A percentile compares a stretch with the other conserved stretches of the same genome.
Evolutionary conservation across 768 basidiomycete species (phyloP).

Genomic region (Collybia sordida): DNA sequence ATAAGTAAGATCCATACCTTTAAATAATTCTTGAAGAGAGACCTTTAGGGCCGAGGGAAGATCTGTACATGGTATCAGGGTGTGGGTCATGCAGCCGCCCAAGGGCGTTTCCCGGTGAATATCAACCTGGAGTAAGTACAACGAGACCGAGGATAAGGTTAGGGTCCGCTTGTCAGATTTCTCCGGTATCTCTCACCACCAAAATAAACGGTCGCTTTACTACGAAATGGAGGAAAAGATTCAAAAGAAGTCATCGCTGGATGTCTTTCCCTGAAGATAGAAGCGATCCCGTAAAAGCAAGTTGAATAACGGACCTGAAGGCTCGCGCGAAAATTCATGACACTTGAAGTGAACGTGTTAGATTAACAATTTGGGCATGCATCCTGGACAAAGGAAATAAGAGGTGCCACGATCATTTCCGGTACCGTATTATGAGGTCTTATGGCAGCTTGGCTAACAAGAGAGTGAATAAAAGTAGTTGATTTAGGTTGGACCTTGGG

Average conservation of each 20-base stretch:
- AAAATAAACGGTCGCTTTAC: conserved; percentile 12
- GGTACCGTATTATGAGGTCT: conserved; percentile 10
- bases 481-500: conserved; percentile 5
- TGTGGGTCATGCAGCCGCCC: neutral
- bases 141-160: conserved; percentile 8
- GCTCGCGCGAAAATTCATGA: conserved; percentile 1
- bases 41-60: no score
- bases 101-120: neutral
- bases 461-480: conserved; percentile 6
- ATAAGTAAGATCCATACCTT: no score
- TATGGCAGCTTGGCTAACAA: neutral
- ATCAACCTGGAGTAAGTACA: neutral
- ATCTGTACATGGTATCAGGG: no score
- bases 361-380: neutral
- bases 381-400: conserved; percentile 11
- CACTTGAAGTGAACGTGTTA: conserved; percentile 9
- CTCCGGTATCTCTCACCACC: conserved; percentile 11
- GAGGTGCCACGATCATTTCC: conserved; percentile 38
- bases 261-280: conserved; percentile 10
- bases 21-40: no score
- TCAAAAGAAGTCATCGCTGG: conserved; percentile 1
- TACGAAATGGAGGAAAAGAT: conserved; percentile 8
- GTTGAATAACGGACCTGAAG: neutral
- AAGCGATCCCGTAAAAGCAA: conserved; percentile 11
- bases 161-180: conserved; percentile 16